Evolutionary conservation across 2,329 filamentous ascomycete genomes (phyloP).

Genomic region (Amauroascus niger): DNA sequence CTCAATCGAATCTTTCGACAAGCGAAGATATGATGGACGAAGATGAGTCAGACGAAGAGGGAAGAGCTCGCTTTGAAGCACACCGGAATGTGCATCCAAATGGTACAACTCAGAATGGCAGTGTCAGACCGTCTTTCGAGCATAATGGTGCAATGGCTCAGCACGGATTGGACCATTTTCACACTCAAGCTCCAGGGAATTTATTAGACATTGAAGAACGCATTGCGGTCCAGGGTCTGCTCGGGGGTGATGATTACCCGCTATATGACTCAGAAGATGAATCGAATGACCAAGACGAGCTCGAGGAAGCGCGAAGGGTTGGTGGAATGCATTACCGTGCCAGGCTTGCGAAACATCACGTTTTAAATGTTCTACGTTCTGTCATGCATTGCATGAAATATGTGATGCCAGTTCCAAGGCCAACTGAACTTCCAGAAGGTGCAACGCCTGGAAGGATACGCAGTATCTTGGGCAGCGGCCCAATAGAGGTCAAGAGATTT

Average conservation of each 20-base stretch:
- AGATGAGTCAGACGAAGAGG: conserved; percentile 59
- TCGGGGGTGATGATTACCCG: conserved; percentile 61
- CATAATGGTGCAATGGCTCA: conserved; percentile 44
- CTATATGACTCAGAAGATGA: conserved; percentile 89
- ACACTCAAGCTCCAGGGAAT: conserved; percentile 40
- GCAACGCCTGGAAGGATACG: conserved; percentile 27
- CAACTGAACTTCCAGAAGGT: conserved; percentile 31
- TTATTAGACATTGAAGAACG: conserved; percentile 72
- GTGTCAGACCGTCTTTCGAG: conserved; percentile 34
- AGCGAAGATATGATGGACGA: conserved; percentile 68
- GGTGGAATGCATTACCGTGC: conserved; percentile 68
- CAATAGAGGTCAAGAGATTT: conserved; percentile 46
- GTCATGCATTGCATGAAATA: conserved; percentile 40
- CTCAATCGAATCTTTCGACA: conserved; percentile 64
- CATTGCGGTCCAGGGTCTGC: conserved; percentile 52
- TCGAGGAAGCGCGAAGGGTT: conserved; percentile 66
- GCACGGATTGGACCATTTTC: conserved; percentile 42
- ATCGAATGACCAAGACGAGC: conserved; percentile 60
- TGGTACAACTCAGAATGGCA: conserved; percentile 27
- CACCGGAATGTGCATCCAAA: conserved; percentile 35
- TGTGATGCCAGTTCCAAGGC: conserved; percentile 47
- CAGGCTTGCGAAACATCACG: conserved; percentile 47
- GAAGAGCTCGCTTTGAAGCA: conserved; percentile 21
- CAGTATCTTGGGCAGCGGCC: conserved; percentile 31
- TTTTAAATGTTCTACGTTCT: conserved; percentile 40